These are phyloP conservation scores for Liriodendron chinense DNA, from an alignment of 164 flowering plant genomes.

Conservation along the genomic window DNA sequence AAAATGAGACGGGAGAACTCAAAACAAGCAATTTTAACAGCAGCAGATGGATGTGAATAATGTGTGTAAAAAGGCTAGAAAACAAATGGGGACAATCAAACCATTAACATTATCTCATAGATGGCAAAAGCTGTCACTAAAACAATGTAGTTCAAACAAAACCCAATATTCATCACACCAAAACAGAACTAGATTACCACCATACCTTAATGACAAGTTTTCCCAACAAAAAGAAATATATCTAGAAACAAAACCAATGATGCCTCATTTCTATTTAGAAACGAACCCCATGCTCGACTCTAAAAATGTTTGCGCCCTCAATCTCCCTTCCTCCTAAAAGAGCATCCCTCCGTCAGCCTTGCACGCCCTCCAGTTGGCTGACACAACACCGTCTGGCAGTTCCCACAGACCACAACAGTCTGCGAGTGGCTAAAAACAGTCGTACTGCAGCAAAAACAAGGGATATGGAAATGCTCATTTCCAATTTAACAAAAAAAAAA, in stretches of 20 bases:
- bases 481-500: too few relatives aligned
- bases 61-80: too few relatives aligned
- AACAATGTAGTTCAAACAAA: too few relatives aligned
- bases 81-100: too few relatives aligned
- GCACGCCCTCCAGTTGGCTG: constrained; percentile 23
- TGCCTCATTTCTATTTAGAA: constrained; percentile 3
- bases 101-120: too few relatives aligned
- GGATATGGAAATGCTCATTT: neutral
- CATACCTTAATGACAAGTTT: neutral
- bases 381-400: constrained; percentile 18
- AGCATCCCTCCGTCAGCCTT: constrained; percentile 18
- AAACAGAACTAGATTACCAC: neutral
- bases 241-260: neutral
- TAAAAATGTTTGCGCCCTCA: neutral
- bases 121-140: too few relatives aligned
- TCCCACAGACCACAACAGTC: constrained; percentile 19
- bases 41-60: too few relatives aligned
- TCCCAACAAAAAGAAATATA: neutral
- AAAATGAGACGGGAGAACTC: too few relatives aligned
- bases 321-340: constrained; percentile 19
- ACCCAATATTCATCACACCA: too few relatives aligned
- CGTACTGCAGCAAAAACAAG: constrained; percentile 9
- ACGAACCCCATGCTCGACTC: neutral
- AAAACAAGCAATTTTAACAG: too few relatives aligned
- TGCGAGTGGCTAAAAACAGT: constrained; percentile 21